Percentiles rank a stretch among this genome's conserved stretches.
Evolutionary conservation across 176 grass and related monocot genomes (phyloP).

Genomic region (Triticum monococcum): DNA sequence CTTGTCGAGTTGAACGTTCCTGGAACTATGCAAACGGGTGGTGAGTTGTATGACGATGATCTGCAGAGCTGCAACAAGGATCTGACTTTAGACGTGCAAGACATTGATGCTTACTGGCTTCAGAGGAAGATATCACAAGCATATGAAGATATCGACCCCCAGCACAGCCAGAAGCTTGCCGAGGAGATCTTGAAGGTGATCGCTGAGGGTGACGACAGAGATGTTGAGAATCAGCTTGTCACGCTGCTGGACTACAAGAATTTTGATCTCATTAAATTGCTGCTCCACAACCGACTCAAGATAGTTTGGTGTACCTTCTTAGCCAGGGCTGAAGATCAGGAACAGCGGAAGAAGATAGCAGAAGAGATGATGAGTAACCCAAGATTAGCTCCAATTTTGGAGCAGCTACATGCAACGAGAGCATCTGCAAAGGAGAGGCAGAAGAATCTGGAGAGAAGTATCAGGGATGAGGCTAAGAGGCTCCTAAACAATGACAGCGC

Average conservation of each 20-base stretch:
- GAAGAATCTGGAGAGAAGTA: constrained; percentile 81
- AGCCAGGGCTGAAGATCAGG: constrained; percentile 80
- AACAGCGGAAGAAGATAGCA: constrained; percentile 74
- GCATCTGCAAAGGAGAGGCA: constrained; percentile 83
- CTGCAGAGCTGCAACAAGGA: constrained; percentile 50
- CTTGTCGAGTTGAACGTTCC: constrained; percentile 35
- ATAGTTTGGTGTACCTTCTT: constrained; percentile 93
- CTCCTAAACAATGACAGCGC: constrained; percentile 63
- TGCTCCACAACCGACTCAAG: constrained; percentile 80
- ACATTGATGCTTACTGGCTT: constrained; percentile 97
- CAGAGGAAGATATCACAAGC: constrained; percentile 91
- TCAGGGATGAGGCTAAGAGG: constrained; percentile 85
- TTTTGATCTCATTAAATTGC: constrained; percentile 89
- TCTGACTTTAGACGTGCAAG: constrained; percentile 75
- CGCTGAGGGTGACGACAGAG: constrained; percentile 70
- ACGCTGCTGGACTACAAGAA: constrained; percentile 81
- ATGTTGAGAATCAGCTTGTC: constrained; percentile 72
- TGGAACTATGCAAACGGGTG: constrained; percentile 75
- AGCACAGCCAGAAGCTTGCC: constrained; percentile 73
- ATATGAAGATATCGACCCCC: constrained; percentile 67
- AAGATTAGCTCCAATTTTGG: constrained; percentile 58
- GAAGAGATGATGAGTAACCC: constrained; percentile 74
- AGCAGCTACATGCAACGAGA: constrained; percentile 85
- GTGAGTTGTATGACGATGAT: constrained; percentile 59
- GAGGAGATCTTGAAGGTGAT: constrained; percentile 85